Evolutionary conservation across 805 yeast genomes (phyloP), one percentile per base, ranked within the genome.

Genomic region (Saturnispora kantuleensis): DNA sequence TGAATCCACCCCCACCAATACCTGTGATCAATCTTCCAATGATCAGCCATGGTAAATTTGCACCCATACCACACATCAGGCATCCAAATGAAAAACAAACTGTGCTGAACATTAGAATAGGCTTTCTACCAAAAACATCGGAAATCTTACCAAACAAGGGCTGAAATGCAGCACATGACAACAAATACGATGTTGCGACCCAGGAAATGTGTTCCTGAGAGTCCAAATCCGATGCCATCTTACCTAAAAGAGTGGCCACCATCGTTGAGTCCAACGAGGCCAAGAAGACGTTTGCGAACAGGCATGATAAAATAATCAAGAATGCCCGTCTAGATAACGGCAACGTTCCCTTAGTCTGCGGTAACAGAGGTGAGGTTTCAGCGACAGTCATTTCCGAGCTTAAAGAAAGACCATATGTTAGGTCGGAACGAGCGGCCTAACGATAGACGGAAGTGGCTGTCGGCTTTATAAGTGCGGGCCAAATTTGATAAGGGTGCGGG

Each of bases 1-100:
- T 76, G 56, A 87, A 74, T 1, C 96, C 96, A 5, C 95, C 93
- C 10, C 93, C 95, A 18, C 96, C 96, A 45, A 84, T 73, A 15
- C 96, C 96, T 21, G 94, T 79, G 41, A 87, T 68, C 49, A 85
- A 77, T 54, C 86, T 67, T 4, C 83, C 83, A 28, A 74, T 49
- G 54, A 74, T 56, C 60, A 77, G 60, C 57, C 62, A n/a, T 68
- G 67, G 31, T 54, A 70, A 53, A 62, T 69, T 45, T 58, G 59
- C 29, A 51, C 62, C 74, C 1, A 68, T 32, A 8, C 71, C 71
- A 53, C 73, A 73, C 35, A 71, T 54, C 0, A 57, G 49, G 39
- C 72, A 63, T 44, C 79, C 76, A 28, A 65, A 41, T 1, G 56
- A 57, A 49, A 69, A 69, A 30, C 57, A 44, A 3, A 50, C 40